Conservation (phyloP, 2,329 filamentous ascomycete genomes). For the Penicillium sp. region DNA sequence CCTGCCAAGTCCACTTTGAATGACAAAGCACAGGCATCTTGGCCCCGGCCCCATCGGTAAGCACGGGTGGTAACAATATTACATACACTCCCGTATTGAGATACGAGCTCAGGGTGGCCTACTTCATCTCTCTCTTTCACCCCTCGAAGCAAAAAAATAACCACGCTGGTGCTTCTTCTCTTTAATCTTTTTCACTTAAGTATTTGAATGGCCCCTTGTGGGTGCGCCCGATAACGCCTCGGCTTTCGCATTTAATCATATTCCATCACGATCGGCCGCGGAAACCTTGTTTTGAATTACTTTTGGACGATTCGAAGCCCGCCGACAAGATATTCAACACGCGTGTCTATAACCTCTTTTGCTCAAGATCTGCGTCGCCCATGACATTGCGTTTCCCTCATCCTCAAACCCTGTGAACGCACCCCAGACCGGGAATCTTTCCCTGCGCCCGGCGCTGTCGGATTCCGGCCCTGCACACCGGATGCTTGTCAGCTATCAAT, state of each 20-base stretch:
- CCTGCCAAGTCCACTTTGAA: not conserved
- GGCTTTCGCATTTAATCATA: conserved; percentile 2
- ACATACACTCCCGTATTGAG: conserved; percentile 3
- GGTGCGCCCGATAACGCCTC: conserved; percentile 15
- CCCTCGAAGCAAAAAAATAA: conserved; percentile 11
- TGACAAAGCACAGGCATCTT: conserved; percentile 5
- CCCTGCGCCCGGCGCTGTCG: conserved; percentile 19
- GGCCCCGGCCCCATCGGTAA: conserved; percentile 3
- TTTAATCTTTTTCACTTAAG: not conserved
- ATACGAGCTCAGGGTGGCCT: conserved; percentile 5
- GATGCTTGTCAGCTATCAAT: conserved; percentile 25
- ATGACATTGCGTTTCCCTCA: conserved; percentile 10
- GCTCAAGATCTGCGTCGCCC: not conserved
- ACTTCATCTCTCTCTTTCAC: not conserved
- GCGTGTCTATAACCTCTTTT: not conserved
- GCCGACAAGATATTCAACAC: not conserved
- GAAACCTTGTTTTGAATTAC: conserved; percentile 2
- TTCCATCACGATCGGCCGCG: not conserved
- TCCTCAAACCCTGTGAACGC: conserved; percentile 6
- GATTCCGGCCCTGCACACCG: conserved; percentile 27
- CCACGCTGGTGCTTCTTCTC: conserved; percentile 3
- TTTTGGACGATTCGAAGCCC: conserved; percentile 1
- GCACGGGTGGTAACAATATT: conserved; percentile 1
- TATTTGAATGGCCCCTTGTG: conserved; percentile 23
- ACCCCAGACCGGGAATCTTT: not conserved